A percentile compares a stretch with the other conserved stretches of the same genome.
phyloP scores from a whole-genome alignment of 148 eudicot species.

The Vaccinium macrocarpon region DNA sequence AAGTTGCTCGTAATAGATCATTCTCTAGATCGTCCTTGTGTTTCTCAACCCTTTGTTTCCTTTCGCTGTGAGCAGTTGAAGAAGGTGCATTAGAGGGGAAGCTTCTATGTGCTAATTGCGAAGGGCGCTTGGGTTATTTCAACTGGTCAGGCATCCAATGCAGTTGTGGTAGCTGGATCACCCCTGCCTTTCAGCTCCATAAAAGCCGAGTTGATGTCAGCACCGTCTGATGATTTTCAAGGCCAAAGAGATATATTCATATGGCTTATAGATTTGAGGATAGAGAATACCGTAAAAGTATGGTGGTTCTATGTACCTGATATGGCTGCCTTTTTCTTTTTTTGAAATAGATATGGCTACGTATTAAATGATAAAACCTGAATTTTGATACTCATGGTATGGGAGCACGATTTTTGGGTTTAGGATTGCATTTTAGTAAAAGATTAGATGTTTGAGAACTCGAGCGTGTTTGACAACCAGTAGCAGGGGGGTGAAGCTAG shows the following conservation, averaged over 20 bases:
- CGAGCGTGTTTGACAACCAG: not conserved
- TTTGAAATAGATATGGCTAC: not conserved
- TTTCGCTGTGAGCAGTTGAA: slow-evolving; percentile 46
- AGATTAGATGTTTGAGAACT: not conserved
- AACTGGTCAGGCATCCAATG: slow-evolving; percentile 97
- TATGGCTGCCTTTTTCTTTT: not conserved
- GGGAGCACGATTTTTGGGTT: not conserved
- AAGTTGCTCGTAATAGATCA: not conserved
- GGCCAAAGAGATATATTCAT: not conserved
- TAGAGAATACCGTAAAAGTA: not conserved
- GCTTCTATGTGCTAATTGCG: slow-evolving; percentile 72
- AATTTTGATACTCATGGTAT: not conserved
- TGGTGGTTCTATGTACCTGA: not conserved
- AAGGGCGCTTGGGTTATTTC: slow-evolving; percentile 88
- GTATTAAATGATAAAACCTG: not conserved
- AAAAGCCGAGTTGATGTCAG: slow-evolving; percentile 8
- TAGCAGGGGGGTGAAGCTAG: not conserved
- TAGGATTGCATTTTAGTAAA: not conserved
- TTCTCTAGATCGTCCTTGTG: not conserved
- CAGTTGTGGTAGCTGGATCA: slow-evolving; percentile 96
- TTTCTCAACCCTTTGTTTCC: not conserved
- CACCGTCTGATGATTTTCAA: slow-evolving; percentile 8
- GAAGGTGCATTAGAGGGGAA: slow-evolving; percentile 95
- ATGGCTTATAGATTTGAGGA: not conserved
- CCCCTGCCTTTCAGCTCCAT: slow-evolving; percentile 95